These are phyloP conservation scores for Wickerhamiella spandovensis DNA, from an alignment of 805 yeast species.

Conservation along the genomic window DNA sequence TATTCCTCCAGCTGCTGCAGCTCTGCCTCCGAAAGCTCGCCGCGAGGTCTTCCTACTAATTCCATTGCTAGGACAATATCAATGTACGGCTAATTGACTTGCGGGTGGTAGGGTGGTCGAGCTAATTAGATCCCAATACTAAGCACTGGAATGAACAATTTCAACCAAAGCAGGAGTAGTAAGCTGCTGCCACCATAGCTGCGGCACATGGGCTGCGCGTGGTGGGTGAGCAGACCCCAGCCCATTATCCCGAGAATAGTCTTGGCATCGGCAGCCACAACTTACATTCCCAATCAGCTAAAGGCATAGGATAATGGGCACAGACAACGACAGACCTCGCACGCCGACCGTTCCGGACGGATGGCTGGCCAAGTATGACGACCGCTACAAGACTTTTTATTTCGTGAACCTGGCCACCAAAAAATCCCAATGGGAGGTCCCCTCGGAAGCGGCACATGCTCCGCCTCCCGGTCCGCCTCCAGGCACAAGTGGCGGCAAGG, in stretches of 20 bases:
- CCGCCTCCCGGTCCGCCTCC: conserved; percentile 18
- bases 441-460: conserved; percentile 23
- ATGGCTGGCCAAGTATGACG: conserved; percentile 28
- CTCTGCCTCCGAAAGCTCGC: conserved; percentile 71
- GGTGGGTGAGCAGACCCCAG: not conserved
- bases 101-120: too few species aligned
- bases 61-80: not conserved
- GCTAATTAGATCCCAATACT: not conserved
- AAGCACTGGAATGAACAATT: too few species aligned
- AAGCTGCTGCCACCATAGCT: too few species aligned
- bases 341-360: conserved; percentile 22
- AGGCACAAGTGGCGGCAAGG: not conserved
- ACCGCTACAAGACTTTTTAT: conserved; percentile 50
- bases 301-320: not conserved
- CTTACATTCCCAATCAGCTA: not conserved
- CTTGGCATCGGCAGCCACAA: not conserved
- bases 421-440: conserved; percentile 85
- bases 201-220: not conserved
- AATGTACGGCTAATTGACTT: too few species aligned
- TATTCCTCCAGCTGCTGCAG: conserved; percentile 73
- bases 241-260: not conserved
- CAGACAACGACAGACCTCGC: conserved; percentile 6
- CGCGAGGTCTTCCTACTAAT: conserved; percentile 35
- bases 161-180: too few species aligned
- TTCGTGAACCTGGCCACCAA: conserved; percentile 64